phyloP scores from a whole-genome alignment of 345 rosid genomes.

The Eucalyptus polybractea region DNA sequence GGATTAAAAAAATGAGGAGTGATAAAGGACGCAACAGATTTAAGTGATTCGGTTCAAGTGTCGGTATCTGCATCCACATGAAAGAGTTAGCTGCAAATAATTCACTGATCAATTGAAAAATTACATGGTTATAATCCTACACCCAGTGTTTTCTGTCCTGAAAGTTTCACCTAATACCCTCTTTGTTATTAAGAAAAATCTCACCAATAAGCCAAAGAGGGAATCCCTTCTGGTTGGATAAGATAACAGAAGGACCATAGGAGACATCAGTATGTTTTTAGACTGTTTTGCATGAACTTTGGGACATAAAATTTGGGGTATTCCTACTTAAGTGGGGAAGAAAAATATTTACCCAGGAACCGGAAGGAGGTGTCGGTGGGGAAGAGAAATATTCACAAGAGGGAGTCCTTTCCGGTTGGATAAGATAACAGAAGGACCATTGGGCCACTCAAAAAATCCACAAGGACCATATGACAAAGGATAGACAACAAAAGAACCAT shows the following conservation, averaged over 20 bases:
- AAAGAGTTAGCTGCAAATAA: not conserved
- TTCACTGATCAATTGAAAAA: not conserved
- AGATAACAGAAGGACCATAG: not conserved
- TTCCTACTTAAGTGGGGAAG: no score
- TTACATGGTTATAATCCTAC: not conserved
- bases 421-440: no score
- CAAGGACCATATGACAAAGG: no score
- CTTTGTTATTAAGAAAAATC: not conserved
- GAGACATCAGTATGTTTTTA: not conserved
- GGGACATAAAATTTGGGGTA: no score
- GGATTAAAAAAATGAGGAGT: not conserved
- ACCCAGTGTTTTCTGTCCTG: not conserved
- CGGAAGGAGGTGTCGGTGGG: no score
- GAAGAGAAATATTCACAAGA: not conserved
- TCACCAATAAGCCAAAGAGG: not conserved
- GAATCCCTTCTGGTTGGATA: not conserved
- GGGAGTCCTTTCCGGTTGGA: not conserved
- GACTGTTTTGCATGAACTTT: no score
- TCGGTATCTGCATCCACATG: not conserved
- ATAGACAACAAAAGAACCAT: not conserved
- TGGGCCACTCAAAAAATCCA: no score
- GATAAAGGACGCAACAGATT: not conserved
- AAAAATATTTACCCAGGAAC: no score
- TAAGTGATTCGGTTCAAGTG: rapidly evolving
- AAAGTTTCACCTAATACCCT: not conserved